These are phyloP conservation scores for Phytophthora agathidicida DNA, from an alignment of 352 stramenopile species.

Conservation along the genomic window DNA sequence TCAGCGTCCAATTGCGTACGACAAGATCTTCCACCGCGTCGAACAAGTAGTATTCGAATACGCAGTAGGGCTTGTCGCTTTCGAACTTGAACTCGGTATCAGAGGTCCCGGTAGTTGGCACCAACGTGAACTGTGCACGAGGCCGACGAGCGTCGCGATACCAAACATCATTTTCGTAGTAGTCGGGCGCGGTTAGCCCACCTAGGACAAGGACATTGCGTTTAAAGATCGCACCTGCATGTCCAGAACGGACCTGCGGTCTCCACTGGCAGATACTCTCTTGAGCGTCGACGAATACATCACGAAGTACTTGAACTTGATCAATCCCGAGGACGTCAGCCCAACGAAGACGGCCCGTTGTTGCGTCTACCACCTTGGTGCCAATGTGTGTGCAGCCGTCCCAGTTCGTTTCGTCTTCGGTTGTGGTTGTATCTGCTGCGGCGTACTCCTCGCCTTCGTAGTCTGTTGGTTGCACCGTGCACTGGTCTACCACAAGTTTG, in stretches of 20 bases:
- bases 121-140: constrained; percentile 54
- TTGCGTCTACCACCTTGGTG: constrained; percentile 39
- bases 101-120: constrained; percentile 55
- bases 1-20: constrained; percentile 76
- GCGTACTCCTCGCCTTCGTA: constrained; percentile 60
- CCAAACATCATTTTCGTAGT: constrained; percentile 90
- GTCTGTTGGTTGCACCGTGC: constrained; percentile 46
- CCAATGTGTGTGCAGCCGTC: constrained; percentile 69
- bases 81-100: constrained; percentile 89
- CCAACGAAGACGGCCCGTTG: constrained; percentile 56
- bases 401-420: constrained; percentile 41
- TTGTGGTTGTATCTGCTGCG: constrained; percentile 8
- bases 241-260: constrained; percentile 63
- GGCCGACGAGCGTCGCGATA: constrained; percentile 70
- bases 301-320: constrained; percentile 64
- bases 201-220: constrained; percentile 78
- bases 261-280: constrained; percentile 70
- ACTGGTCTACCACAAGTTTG: constrained; percentile 60
- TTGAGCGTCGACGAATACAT: constrained; percentile 72
- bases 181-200: constrained; percentile 62
- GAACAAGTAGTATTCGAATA: constrained; percentile 94
- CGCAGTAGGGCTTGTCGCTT: constrained; percentile 85
- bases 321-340: constrained; percentile 67
- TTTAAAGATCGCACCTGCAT: constrained; percentile 76
- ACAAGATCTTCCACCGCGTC: constrained; percentile 87